These are phyloP conservation scores for Aquilaria sinensis DNA, from an alignment of 345 rosid genomes.

Conservation along the genomic window DNA sequence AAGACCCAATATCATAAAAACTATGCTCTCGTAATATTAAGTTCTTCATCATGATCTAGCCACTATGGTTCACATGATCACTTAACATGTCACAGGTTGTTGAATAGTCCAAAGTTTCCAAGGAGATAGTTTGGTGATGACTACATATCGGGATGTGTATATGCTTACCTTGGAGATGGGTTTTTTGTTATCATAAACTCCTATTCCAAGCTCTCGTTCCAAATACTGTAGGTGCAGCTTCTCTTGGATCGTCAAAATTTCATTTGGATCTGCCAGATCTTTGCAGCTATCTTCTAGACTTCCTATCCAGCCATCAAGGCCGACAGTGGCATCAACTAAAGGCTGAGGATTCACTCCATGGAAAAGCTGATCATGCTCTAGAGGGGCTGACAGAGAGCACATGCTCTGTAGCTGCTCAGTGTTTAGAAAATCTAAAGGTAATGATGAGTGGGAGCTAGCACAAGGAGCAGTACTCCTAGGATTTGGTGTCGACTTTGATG, in stretches of 20 bases:
- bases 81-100: neutral
- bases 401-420: neutral
- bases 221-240: slow-evolving; percentile 19
- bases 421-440: neutral
- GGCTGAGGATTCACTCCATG: neutral
- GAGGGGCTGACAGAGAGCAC: neutral
- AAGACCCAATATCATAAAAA: too few species aligned
- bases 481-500: neutral
- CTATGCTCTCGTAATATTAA: neutral
- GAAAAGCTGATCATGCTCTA: neutral
- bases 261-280: neutral
- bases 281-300: neutral
- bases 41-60: neutral
- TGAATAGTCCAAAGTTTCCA: neutral
- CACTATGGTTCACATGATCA: neutral
- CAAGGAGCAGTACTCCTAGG: neutral
- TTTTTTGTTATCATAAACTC: neutral
- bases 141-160: too few species aligned
- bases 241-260: slow-evolving; percentile 16
- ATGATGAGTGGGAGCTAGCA: slow-evolving; percentile 3
- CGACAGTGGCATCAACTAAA: neutral
- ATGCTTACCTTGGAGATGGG: slow-evolving; percentile 7
- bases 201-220: slow-evolving; percentile 21
- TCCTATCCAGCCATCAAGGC: slow-evolving; percentile 12
- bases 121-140: too few species aligned